phyloP scores from a whole-genome alignment of 805 yeast genomes.

The Naumovozyma baii region DNA sequence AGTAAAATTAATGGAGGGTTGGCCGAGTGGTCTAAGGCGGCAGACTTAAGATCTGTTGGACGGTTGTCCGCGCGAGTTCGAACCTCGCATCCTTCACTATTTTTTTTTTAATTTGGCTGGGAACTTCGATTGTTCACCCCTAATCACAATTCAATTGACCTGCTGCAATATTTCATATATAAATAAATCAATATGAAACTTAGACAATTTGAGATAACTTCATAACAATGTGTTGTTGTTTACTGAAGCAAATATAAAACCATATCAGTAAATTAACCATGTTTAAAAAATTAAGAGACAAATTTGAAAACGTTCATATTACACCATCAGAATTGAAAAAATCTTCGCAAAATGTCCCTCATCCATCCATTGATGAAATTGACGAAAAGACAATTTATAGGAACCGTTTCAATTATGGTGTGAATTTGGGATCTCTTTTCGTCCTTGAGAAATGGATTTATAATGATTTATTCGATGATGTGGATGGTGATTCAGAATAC shows the following conservation, averaged over 20 bases:
- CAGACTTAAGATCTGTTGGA: slow-evolving; percentile 30
- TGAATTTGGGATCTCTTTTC: slow-evolving; percentile 75
- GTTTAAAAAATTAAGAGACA: slow-evolving; percentile 18
- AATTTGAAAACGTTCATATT: slow-evolving; percentile 13
- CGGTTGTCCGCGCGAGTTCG: slow-evolving; percentile 28
- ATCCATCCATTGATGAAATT: slow-evolving; percentile 29
- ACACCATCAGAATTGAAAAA: slow-evolving; percentile 1
- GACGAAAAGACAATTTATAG: slow-evolving; percentile 43
- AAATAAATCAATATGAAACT: no score
- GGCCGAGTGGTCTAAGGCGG: slow-evolving; percentile 32
- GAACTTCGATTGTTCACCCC: no score
- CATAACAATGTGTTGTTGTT: no score
- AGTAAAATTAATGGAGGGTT: slow-evolving; percentile 17
- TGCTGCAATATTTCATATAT: no score
- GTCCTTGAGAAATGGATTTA: slow-evolving; percentile 74
- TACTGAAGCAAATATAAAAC: no score
- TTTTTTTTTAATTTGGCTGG: no score
- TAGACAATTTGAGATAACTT: no score
- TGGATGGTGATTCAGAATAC: slow-evolving; percentile 56
- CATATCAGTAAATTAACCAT: slow-evolving; percentile 1
- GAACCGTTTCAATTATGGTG: slow-evolving; percentile 64
- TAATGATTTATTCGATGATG: slow-evolving; percentile 49
- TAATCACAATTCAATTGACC: no score
- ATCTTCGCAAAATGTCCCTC: slow-evolving; percentile 28
- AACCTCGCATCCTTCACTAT: slow-evolving; percentile 22